Evolutionary conservation across 2,329 filamentous ascomycete species (phyloP), one percentile per base, ranked within the genome.

Genomic region (Apiospora marii): DNA sequence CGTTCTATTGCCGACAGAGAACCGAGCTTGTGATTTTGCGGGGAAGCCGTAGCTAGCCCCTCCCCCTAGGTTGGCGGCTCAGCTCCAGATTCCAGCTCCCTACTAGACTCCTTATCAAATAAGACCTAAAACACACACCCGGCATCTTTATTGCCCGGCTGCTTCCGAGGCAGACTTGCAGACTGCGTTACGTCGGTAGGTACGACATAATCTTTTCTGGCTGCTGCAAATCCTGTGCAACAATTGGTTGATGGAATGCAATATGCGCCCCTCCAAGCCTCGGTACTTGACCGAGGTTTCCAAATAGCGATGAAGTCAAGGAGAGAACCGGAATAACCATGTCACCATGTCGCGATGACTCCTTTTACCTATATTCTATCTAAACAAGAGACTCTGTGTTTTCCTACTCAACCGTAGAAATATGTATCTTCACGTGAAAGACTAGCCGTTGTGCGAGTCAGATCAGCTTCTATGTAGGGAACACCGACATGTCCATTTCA

Each of bases 1-100:
- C 34, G 58, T 41, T 34, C 30, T 48, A 81, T 86, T 85, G 81
- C 86, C 86, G 86, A 88, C 81, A 74, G 79, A 77, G 80, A 85
- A 83, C 86, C 86, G 86, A 88, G 87, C 87, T 88, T 88, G 86
- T 88, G 87, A 88, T 85, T 84, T 85, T 87, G 86, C 86, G 86
- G 86, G 86, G 86, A 76, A 79, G 68, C 27, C 53, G 51, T 27
- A 16, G n/a, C 12, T 24, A 24, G 53, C 13, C 37, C 67, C 67
- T 46, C n/a, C 43, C 30, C 51, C 51, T 61, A 27, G 53, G 27
- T 30, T 30, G 27, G 27, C 27, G 24, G 53, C 53, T 61, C 53
- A 61, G 53, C 53, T 61, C 53, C 30, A 61, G 53, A 12, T 8
- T 61, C 30, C 53, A 61, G 30, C 53, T 41, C 8, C 53, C 16